Evolutionary conservation across 257 asterid genomes (phyloP).

Genomic region (Cynanchum wilfordii): DNA sequence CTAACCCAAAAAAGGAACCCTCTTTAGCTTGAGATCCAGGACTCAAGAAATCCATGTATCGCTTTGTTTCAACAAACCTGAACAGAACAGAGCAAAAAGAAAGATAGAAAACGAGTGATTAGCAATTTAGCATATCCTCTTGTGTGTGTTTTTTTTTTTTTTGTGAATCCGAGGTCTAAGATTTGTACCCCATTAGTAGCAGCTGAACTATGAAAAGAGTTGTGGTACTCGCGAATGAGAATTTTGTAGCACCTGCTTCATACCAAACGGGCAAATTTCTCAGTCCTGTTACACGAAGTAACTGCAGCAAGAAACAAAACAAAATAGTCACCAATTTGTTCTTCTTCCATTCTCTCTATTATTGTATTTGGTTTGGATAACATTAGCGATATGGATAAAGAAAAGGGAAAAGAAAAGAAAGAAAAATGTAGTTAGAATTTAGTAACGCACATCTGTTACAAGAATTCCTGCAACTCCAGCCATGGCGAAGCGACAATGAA

Average conservation of each 20-base stretch:
- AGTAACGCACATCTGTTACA: conserved; percentile 52
- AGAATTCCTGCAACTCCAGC: conserved; percentile 95
- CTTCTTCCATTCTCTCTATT: neutral
- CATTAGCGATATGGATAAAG: neutral
- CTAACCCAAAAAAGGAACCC: conserved; percentile 77
- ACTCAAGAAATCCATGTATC: conserved; percentile 70
- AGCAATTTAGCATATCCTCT: neutral
- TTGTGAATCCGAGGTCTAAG: neutral
- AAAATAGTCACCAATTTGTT: neutral
- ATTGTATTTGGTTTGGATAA: neutral
- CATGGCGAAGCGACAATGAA: conserved; percentile 92
- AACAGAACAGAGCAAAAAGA: neutral
- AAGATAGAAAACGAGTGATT: conserved; percentile 3
- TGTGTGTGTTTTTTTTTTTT: neutral
- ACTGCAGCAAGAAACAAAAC: conserved; percentile 32
- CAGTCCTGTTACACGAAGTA: conserved; percentile 69
- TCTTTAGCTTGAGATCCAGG: conserved; percentile 89
- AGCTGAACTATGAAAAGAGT: conserved; percentile 69
- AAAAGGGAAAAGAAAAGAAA: neutral
- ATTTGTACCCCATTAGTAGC: conserved; percentile 75
- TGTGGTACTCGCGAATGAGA: conserved; percentile 61
- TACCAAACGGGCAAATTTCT: conserved; percentile 80
- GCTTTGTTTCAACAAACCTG: conserved; percentile 79
- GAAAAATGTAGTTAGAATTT: conserved; percentile 2
- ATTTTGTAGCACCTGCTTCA: conserved; percentile 87